Evolutionary conservation across 108 stramenopile genomes (phyloP).

Genomic region (Ochromonas danica): DNA sequence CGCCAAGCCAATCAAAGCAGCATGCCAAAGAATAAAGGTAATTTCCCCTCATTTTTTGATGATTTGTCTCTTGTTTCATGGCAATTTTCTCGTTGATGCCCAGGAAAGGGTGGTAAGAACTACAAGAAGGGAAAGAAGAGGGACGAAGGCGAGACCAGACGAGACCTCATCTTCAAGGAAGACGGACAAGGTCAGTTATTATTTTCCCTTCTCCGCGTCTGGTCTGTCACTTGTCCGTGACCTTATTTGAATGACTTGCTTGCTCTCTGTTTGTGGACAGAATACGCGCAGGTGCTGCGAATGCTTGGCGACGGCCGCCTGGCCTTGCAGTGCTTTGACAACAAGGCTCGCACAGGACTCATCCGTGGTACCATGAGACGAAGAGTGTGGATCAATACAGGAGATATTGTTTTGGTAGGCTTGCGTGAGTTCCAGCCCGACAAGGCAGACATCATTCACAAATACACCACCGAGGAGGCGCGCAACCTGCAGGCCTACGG

Average conservation of each 20-base stretch:
- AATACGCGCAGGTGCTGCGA: slow-evolving; percentile 77
- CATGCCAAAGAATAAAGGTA: slow-evolving; percentile 52
- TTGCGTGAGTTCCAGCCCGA: slow-evolving; percentile 98
- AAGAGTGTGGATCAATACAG: slow-evolving; percentile 70
- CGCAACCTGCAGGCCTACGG: slow-evolving; percentile 96
- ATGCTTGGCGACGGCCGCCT: slow-evolving; percentile 98
- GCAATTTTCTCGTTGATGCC: neutral
- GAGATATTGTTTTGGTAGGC: slow-evolving; percentile 95
- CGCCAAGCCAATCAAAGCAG: too few species aligned
- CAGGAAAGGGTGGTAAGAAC: slow-evolving; percentile 99
- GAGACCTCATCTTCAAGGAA: slow-evolving; percentile 99
- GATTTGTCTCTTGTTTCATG: neutral
- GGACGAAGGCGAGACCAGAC: slow-evolving; percentile 92
- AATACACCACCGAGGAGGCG: slow-evolving; percentile 99
- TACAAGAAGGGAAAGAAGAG: slow-evolving; percentile 89
- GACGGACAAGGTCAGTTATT: slow-evolving; percentile 59
- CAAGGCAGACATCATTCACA: slow-evolving; percentile 97
- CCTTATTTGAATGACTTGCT: neutral
- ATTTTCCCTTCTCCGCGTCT: too few species aligned
- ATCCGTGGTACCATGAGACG: slow-evolving; percentile 99
- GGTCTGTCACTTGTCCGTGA: neutral
- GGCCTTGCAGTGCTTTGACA: slow-evolving; percentile 98
- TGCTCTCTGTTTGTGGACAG: neutral
- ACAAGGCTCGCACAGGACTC: slow-evolving; percentile 92
- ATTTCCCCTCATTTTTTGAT: neutral